phyloP scores from a whole-genome alignment of 2,329 filamentous ascomycete genomes.

The Neurospora crassa region DNA sequence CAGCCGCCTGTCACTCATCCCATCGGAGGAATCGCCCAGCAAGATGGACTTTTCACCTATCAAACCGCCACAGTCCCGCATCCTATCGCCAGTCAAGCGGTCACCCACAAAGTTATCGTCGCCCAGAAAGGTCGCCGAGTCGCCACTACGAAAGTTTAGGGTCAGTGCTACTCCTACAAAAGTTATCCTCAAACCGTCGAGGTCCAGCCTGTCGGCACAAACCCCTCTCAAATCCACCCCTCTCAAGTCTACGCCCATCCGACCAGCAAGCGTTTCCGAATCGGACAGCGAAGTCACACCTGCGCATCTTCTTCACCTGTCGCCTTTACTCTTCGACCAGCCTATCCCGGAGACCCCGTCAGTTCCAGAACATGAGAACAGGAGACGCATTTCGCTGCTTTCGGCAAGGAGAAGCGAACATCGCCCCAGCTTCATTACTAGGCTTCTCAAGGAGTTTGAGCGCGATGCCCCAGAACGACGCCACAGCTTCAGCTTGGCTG shows the following conservation, averaged over 20 bases:
- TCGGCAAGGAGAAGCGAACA: constrained; percentile 20
- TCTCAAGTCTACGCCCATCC: background rate
- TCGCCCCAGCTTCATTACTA: constrained; percentile 10
- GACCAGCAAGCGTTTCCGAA: background rate
- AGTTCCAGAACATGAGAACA: constrained; percentile 22
- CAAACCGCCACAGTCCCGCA: constrained; percentile 2
- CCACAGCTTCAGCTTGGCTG: constrained; percentile 18
- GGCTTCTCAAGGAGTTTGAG: constrained; percentile 9
- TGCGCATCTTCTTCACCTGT: constrained; percentile 2
- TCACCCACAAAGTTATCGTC: constrained; percentile 8
- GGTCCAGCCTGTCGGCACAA: constrained; percentile 4
- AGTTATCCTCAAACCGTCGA: constrained; percentile 15
- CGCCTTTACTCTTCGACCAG: constrained; percentile 22
- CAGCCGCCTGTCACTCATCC: constrained; percentile 18
- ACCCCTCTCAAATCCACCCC: constrained; percentile 13
- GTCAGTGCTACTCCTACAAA: constrained; percentile 19
- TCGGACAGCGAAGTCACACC: background rate
- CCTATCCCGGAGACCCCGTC: constrained; percentile 10
- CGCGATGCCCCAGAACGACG: constrained; percentile 15
- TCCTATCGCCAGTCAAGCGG: constrained; percentile 14
- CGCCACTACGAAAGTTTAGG: constrained; percentile 18
- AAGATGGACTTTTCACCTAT: constrained; percentile 14
- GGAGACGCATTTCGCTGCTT: constrained; percentile 21
- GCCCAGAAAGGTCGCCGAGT: constrained; percentile 18
- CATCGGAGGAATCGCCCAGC: constrained; percentile 11